phyloP scores from a whole-genome alignment of 78 protist species.

The Monocercomonoides exilis region DNA sequence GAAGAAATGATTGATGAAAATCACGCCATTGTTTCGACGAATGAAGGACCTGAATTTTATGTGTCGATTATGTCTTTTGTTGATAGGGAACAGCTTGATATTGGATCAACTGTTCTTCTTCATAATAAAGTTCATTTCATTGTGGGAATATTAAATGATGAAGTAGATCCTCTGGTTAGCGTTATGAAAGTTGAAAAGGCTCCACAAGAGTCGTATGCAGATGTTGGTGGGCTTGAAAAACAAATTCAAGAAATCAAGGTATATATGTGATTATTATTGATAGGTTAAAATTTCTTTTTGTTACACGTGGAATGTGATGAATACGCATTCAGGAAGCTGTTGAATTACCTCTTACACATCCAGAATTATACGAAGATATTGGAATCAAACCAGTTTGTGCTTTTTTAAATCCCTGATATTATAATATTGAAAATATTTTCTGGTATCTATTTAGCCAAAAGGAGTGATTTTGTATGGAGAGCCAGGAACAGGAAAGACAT shows the following conservation, averaged over 20 bases:
- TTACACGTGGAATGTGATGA: not conserved
- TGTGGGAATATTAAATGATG: constrained; percentile 91
- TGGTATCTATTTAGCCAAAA: constrained; percentile 63
- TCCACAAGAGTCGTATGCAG: constrained; percentile 95
- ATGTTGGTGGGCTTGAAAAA: constrained; percentile 94
- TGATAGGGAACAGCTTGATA: constrained; percentile 89
- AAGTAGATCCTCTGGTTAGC: constrained; percentile 90
- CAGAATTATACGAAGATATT: constrained; percentile 96
- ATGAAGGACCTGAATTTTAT: constrained; percentile 83
- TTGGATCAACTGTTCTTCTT: constrained; percentile 79
- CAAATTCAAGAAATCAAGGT: constrained; percentile 94
- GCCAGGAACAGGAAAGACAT: constrained; percentile 99
- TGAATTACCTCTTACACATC: constrained; percentile 97
- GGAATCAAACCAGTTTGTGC: constrained; percentile 90
- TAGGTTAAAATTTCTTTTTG: not conserved
- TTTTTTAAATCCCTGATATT: too few relatives aligned
- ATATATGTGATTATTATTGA: not conserved
- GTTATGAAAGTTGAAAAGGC: constrained; percentile 98
- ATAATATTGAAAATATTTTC: too few relatives aligned
- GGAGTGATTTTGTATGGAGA: constrained; percentile 97
- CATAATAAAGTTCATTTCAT: constrained; percentile 48
- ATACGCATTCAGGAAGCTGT: constrained; percentile 77
- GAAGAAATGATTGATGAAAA: constrained; percentile 98
- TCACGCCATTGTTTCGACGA: constrained; percentile 77
- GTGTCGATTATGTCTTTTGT: constrained; percentile 91